A percentile compares a stretch with the other conserved stretches of the same genome.
phyloP scores from a whole-genome alignment of 2,329 filamentous ascomycete species.

The Epichloe bromicola region DNA sequence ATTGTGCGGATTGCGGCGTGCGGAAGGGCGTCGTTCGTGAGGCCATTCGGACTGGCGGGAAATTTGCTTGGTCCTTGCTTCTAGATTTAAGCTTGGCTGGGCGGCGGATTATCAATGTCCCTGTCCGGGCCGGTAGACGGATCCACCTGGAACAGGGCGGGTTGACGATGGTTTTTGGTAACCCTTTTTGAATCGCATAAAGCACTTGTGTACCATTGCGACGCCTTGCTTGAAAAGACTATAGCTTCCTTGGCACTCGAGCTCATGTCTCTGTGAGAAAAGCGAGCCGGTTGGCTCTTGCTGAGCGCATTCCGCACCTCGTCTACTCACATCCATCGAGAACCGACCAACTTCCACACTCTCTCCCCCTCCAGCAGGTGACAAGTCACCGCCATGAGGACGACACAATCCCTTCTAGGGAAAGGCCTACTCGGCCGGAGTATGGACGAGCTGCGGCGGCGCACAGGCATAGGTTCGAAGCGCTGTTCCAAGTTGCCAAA shows the following conservation, averaged over 20 bases:
- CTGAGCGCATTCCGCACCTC: neutral
- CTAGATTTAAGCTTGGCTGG: too few species aligned
- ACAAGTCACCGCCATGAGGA: conserved; percentile 28
- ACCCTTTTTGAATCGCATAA: too few species aligned
- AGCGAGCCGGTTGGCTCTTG: conserved; percentile 19
- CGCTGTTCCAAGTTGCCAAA: neutral
- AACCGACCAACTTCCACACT: neutral
- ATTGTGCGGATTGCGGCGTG: conserved; percentile 2
- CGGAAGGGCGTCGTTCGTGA: conserved; percentile 10
- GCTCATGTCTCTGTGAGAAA: conserved; percentile 3
- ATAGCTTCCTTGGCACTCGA: too few species aligned
- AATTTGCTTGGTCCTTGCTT: too few species aligned
- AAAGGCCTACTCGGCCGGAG: conserved; percentile 47
- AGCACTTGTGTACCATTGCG: too few species aligned
- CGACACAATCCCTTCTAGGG: conserved; percentile 27
- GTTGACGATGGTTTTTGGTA: too few species aligned
- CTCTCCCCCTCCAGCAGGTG: neutral
- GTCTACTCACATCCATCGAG: neutral
- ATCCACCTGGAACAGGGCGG: too few species aligned
- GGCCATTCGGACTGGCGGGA: too few species aligned
- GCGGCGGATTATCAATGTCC: too few species aligned
- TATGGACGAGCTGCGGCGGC: conserved; percentile 45
- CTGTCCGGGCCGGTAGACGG: too few species aligned
- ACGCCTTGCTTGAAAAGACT: too few species aligned
- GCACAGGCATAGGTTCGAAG: conserved; percentile 37